A percentile compares a stretch with the other conserved stretches of the same genome.
Conservation (phyloP, 2,329 filamentous ascomycete genomes). For the Curvularia lunata region DNA sequence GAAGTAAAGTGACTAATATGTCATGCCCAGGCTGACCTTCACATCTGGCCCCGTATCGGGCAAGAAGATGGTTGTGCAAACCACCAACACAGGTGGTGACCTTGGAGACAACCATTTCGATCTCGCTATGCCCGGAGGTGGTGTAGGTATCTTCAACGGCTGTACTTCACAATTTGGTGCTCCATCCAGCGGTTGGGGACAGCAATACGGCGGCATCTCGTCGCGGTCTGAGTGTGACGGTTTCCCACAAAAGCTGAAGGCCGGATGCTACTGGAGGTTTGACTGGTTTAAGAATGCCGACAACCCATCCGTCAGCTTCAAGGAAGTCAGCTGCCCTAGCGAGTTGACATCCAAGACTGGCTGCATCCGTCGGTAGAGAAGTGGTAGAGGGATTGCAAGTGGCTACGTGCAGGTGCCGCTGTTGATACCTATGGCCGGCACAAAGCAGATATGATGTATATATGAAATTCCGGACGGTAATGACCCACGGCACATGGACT, state of each 20-base stretch:
- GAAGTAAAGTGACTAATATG: constrained; percentile 9
- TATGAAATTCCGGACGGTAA: constrained; percentile 7
- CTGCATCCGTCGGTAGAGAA: constrained; percentile 30
- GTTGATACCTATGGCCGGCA: constrained; percentile 1
- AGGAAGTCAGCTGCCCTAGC: constrained; percentile 45
- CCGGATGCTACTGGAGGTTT: constrained; percentile 48
- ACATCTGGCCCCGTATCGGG: constrained; percentile 62
- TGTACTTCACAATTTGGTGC: constrained; percentile 45
- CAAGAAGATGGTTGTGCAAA: constrained; percentile 69
- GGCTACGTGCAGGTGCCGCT: background rate
- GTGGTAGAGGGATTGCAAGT: background rate
- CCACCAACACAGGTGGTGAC: constrained; percentile 64
- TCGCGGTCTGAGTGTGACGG: constrained; percentile 40
- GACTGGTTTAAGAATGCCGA: constrained; percentile 46
- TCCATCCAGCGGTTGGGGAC: constrained; percentile 43
- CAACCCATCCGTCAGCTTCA: constrained; percentile 43
- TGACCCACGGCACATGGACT: background rate
- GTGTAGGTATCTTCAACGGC: constrained; percentile 46
- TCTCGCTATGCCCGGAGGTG: constrained; percentile 48
- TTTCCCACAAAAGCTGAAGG: constrained; percentile 46
- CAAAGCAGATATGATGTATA: constrained; percentile 5
- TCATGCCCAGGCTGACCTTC: constrained; percentile 57
- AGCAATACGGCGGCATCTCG: constrained; percentile 46
- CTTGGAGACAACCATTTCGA: constrained; percentile 48
- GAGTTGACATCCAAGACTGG: constrained; percentile 40